A percentile compares a stretch with the other conserved stretches of the same genome.
Conservation (phyloP, 495 filamentous ascomycete species). For the Neurospora sp. region DNA sequence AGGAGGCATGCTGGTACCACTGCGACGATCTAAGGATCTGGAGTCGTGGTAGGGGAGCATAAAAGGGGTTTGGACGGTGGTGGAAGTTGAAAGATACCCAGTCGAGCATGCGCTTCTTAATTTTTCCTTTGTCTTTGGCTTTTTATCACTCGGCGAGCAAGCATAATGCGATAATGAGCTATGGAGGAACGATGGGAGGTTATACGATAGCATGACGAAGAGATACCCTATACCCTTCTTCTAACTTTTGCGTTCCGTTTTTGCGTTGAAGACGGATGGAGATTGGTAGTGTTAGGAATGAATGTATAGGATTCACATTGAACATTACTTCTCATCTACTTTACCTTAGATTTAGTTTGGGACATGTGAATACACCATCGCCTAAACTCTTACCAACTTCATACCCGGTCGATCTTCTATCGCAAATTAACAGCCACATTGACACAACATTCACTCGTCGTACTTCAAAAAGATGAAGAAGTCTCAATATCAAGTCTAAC, state of each 20-base stretch:
- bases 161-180: background rate
- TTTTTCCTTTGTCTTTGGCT: background rate
- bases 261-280: background rate
- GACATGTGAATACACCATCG: background rate
- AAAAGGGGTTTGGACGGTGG: background rate
- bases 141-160: background rate
- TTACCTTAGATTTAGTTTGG: background rate
- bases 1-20: conserved; percentile 14
- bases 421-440: too few species aligned
- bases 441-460: too few species aligned
- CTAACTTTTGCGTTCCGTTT: background rate
- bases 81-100: background rate
- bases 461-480: too few species aligned
- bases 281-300: background rate
- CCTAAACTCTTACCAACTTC: too few species aligned
- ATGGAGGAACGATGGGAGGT: background rate
- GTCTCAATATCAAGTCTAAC: too few species aligned
- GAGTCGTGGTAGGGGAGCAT: background rate
- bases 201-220: background rate
- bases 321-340: background rate
- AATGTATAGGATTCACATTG: background rate
- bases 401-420: too few species aligned
- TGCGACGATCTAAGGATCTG: conserved; percentile 7
- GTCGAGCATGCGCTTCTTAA: background rate
- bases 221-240: background rate